Base-by-base conservation (phyloP, 768 basidiomycete genomes). In the Suillus weaverae region DNA sequence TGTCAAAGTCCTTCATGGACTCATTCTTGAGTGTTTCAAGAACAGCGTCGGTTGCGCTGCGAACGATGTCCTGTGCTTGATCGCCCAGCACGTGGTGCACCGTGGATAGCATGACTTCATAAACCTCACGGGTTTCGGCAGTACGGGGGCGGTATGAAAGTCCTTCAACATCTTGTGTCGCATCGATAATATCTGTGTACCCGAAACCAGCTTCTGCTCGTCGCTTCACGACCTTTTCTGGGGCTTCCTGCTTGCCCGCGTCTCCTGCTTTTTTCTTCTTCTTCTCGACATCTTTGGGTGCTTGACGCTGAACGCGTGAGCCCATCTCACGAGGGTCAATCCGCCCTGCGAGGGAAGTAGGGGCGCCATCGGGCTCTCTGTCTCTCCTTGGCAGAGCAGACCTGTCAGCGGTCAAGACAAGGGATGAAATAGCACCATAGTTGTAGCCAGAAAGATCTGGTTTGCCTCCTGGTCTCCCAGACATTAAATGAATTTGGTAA, bases 341-440 rank as follows among this genome's bases (percentile, higher is more conserved):
- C 33, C 91, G 86, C 18, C 97, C 97, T 53, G 88, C 90, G 39
- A 99, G 88, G 2, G 95, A 90, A 18, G 96, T 96, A 11, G 96
- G 93, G 9, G 95, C 94, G 67, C 97, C 97, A 81, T 97, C 95
- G 8, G 96, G 96, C 76, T 99, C 97, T 80, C 92, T 92, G 84
- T 96, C 94, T 67, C 95, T 84, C 55, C 94, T 85, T 22, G 92
- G 92, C 60, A 94, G 79, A 2, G 83, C 85, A 60, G 91, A 90
- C 62, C 89, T 83, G 79, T 94, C 91, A 14, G 97, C 94, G n/a
- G 92, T 95, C 72, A 98, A 83, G 53, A 99, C 97, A 51, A 98
- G 85, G 26, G 94, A 95, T 35, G 94, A 94, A 73, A 98, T 96
- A 62, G 93, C 93, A 54, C 91, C 89, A 84, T 99, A 98, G 82